Evolutionary conservation across 2,329 filamentous ascomycete species (phyloP), one percentile per base, ranked within the genome.

Genomic region (Pseudogymnoascus sp.): DNA sequence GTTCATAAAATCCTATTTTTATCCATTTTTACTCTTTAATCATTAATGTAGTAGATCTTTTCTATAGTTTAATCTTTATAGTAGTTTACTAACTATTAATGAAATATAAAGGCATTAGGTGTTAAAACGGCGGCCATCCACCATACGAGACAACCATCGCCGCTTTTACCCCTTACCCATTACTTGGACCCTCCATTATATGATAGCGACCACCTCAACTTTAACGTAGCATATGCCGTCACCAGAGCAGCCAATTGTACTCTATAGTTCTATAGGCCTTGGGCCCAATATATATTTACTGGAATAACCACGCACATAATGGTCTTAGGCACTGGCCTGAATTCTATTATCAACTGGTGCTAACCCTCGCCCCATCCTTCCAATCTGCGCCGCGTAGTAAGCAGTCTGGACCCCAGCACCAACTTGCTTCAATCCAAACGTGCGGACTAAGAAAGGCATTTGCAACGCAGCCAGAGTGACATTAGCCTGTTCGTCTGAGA

Each of bases 321-420:
- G 16, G 51, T 36, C 16, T 57, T 26, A 57, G 11, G n/a, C 11
- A 34, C 51, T 34, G 16, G 36, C 61, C 26, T 23, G 14, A 5
- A 62, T 54, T 57, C 61, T 62, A 16, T n/a, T 62, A 54, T 62
- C 61, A 23, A 51, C 26, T 16, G 61, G 61, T 36, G 26, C 39
- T 5, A 45, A 16, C 5, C 70, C 69, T 51, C 66, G 67, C 0
- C 66, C 70, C 61, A 75, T 67, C 54, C 72, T 66, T 39, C 69
- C 63, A 40, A 74, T 73, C 66, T 75, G 73, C 4, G 23, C 54
- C 11, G 62, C 63, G 61, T 73, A 74, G 63, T 70, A 73, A n/a
- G 59, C 12, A 63, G 47, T 65, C 39, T 66, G 62, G 31, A 54
- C 45, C 1, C 69, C 67, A 8, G 62, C 63, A 0, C 68, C 69